Percentiles rank a stretch among this genome's conserved stretches.
Conservation (phyloP, 2,329 filamentous ascomycete genomes). For the Scopulariopsis brevicaulis region DNA sequence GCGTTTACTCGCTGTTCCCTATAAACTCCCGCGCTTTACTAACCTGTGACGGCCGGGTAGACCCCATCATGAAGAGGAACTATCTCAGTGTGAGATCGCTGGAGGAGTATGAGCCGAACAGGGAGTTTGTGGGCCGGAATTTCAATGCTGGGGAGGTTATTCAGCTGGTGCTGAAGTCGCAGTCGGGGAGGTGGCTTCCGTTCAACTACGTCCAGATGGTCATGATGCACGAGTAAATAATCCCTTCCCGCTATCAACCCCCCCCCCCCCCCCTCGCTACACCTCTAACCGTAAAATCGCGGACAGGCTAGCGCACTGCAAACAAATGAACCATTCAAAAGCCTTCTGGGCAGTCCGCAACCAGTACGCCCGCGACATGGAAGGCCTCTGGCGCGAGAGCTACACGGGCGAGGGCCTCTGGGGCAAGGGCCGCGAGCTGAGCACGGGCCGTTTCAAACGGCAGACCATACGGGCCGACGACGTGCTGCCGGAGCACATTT, state of each 20-base stretch:
- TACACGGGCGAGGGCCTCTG: slow-evolving; percentile 79
- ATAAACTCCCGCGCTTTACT: not conserved
- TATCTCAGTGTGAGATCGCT: slow-evolving; percentile 51
- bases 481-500: slow-evolving; percentile 58
- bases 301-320: slow-evolving; percentile 63
- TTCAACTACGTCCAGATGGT: slow-evolving; percentile 85
- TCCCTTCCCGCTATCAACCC: not conserved
- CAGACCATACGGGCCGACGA: slow-evolving; percentile 42
- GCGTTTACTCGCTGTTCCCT: slow-evolving; percentile 11
- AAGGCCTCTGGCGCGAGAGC: slow-evolving; percentile 52
- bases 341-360: slow-evolving; percentile 76
- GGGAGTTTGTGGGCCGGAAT: slow-evolving; percentile 77
- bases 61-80: slow-evolving; percentile 59
- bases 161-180: slow-evolving; percentile 65
- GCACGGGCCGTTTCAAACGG: slow-evolving; percentile 46
- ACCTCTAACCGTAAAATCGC: not conserved
- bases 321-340: slow-evolving; percentile 81
- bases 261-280: not conserved
- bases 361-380: slow-evolving; percentile 59
- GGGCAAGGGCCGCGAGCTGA: slow-evolving; percentile 58
- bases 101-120: slow-evolving; percentile 73
- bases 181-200: slow-evolving; percentile 60
- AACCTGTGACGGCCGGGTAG: slow-evolving; percentile 15
- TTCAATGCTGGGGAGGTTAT: slow-evolving; percentile 85
- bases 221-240: slow-evolving; percentile 70